Evolutionary conservation across 148 eudicot species (phyloP), one percentile per base, ranked within the genome.

Genomic region (Rheum nobile): DNA sequence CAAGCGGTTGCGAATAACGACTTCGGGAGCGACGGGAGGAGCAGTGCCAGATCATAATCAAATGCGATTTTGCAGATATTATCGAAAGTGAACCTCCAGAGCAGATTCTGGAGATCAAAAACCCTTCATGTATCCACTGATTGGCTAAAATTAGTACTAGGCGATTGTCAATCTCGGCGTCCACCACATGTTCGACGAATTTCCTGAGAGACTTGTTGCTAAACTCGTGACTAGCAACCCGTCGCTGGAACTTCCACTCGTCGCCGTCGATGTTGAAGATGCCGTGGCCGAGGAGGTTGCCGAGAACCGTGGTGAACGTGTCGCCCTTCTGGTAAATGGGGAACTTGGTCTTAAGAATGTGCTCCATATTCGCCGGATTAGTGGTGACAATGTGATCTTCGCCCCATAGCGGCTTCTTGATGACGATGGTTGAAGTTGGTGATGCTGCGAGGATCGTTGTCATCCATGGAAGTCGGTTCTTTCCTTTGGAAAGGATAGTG

Each of bases 241-340:
- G 78, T 6, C 90, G 77, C 48, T 86, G 87, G 71, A 71, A 75
- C 72, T 86, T 86, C 90, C 90, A 86, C 4, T 39, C 72, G 4
- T 81, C 81, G 21, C 82, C 81, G 28, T n/a, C n/a, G n/a, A n/a
- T n/a, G n/a, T n/a, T n/a, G n/a, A n/a, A n/a, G n/a, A n/a, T n/a
- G n/a, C n/a, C n/a, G n/a, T n/a, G n/a, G n/a, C n/a, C n/a, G n/a
- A n/a, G n/a, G n/a, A n/a, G n/a, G n/a, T n/a, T n/a, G n/a, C n/a
- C n/a, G n/a, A n/a, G n/a, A n/a, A n/a, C n/a, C n/a, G n/a, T n/a
- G n/a, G n/a, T n/a, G n/a, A n/a, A n/a, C n/a, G n/a, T n/a, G n/a
- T n/a, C n/a, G n/a, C n/a, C n/a, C n/a, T n/a, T n/a, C n/a, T n/a
- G n/a, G n/a, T n/a, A n/a, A n/a, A n/a, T n/a, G n/a, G n/a, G n/a